These are phyloP conservation scores for Coemansia sp. DNA, from an alignment of 192 early-diverging fungal genomes.

Conservation along the genomic window DNA sequence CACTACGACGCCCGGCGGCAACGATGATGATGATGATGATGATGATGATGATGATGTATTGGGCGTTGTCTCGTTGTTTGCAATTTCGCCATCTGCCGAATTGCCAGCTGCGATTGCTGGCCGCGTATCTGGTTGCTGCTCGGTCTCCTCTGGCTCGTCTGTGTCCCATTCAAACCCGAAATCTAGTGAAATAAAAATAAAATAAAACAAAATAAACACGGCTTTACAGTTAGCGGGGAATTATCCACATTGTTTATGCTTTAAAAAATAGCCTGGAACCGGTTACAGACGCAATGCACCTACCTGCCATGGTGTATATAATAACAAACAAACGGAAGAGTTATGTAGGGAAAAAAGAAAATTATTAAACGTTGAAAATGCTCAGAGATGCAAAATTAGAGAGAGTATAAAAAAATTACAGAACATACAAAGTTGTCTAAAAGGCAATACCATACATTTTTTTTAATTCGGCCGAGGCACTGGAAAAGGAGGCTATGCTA, in stretches of 20 bases:
- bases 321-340: background rate
- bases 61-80: background rate
- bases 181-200: slow-evolving; percentile 16
- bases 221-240: too few relatives aligned
- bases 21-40: background rate
- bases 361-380: background rate
- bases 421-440: too few relatives aligned
- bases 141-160: slow-evolving; percentile 8
- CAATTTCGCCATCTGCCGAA: slow-evolving; percentile 4
- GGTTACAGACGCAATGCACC: background rate
- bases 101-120: background rate
- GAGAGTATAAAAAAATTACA: background rate
- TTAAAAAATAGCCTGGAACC: background rate
- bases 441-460: too few relatives aligned
- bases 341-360: background rate
- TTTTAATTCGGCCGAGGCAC: too few relatives aligned
- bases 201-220: background rate
- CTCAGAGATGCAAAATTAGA: background rate
- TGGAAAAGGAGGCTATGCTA: too few relatives aligned
- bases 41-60: background rate
- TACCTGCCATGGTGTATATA: slow-evolving; percentile 4
- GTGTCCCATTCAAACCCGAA: slow-evolving; percentile 51
- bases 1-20: slow-evolving; percentile 36
- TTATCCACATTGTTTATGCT: too few relatives aligned
- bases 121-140: background rate